Conservation (phyloP, 345 rosid genomes). For the Rubroshorea leprosula region DNA sequence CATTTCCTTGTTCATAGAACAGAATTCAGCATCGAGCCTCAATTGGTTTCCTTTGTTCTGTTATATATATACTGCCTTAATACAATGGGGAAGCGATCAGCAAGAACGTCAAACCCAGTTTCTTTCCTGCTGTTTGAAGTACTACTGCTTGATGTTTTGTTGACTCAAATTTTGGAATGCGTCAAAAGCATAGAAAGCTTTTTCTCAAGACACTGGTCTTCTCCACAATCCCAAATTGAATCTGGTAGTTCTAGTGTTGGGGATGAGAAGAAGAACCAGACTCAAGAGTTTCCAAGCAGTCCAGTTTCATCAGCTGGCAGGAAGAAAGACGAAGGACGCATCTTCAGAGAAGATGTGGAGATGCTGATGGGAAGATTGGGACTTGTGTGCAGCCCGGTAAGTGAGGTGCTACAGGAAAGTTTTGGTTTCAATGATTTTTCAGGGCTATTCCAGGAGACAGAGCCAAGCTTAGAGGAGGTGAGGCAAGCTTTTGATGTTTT, state of each 20-base stretch:
- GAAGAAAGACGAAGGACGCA: conserved; percentile 22
- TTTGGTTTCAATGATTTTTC: conserved; percentile 36
- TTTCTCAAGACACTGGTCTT: conserved; percentile 37
- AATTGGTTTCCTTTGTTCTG: too few relatives aligned
- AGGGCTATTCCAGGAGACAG: conserved; percentile 55
- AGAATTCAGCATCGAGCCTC: too few relatives aligned
- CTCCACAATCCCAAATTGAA: conserved; percentile 24
- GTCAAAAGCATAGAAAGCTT: conserved; percentile 19
- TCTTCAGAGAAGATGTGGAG: conserved; percentile 52
- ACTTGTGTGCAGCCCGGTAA: conserved; percentile 32
- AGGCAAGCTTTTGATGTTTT: conserved; percentile 74
- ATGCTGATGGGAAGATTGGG: conserved; percentile 59
- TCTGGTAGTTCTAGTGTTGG: too few relatives aligned
- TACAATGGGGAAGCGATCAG: neutral
- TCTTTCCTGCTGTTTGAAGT: neutral
- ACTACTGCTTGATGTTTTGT: conserved; percentile 16
- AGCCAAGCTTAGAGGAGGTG: conserved; percentile 70
- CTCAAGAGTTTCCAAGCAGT: conserved; percentile 19
- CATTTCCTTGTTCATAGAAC: too few relatives aligned
- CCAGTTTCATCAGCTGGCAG: too few relatives aligned
- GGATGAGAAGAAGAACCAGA: conserved; percentile 22
- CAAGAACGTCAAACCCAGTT: neutral
- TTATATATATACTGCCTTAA: too few relatives aligned
- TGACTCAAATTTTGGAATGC: conserved; percentile 16
- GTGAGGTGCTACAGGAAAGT: conserved; percentile 31